Percentiles rank a stretch among this genome's conserved stretches.
These are phyloP conservation scores for Ophiostoma populinum DNA, from an alignment of 2,329 filamentous ascomycete genomes.

Conservation along the genomic window DNA sequence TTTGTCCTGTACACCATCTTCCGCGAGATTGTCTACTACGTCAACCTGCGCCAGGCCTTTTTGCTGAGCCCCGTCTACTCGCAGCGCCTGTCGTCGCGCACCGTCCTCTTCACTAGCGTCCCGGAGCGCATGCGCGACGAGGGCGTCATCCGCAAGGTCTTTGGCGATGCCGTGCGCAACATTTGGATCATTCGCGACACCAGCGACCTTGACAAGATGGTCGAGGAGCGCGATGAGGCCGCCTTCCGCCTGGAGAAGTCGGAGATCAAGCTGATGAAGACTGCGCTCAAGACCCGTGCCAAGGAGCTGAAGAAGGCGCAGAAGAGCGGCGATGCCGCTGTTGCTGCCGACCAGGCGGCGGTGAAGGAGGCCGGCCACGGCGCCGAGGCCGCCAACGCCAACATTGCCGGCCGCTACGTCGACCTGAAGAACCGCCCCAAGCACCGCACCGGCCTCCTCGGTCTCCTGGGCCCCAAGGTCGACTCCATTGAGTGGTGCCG, in stretches of 20 bases:
- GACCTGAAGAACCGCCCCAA: constrained; percentile 56
- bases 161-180: constrained; percentile 64
- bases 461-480: constrained; percentile 67
- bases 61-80: constrained; percentile 69
- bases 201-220: constrained; percentile 60
- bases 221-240: constrained; percentile 63
- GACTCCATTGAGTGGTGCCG: constrained; percentile 90
- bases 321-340: constrained; percentile 19
- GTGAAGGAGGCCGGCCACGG: constrained; percentile 16
- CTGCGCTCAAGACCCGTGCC: constrained; percentile 53
- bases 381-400: constrained; percentile 47
- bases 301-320: constrained; percentile 54
- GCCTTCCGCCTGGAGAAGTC: constrained; percentile 72
- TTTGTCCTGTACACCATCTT: constrained; percentile 86
- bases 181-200: constrained; percentile 73
- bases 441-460: constrained; percentile 52
- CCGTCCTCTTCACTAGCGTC: constrained; percentile 78
- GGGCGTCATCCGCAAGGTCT: constrained; percentile 59
- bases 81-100: constrained; percentile 73
- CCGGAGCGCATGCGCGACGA: constrained; percentile 64
- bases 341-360: not conserved
- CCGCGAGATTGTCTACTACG: constrained; percentile 81
- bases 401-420: constrained; percentile 59
- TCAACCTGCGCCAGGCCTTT: constrained; percentile 89
- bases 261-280: constrained; percentile 69